Conservation (phyloP, 495 filamentous ascomycete genomes). For the Hyaloscypha bicolor region DNA sequence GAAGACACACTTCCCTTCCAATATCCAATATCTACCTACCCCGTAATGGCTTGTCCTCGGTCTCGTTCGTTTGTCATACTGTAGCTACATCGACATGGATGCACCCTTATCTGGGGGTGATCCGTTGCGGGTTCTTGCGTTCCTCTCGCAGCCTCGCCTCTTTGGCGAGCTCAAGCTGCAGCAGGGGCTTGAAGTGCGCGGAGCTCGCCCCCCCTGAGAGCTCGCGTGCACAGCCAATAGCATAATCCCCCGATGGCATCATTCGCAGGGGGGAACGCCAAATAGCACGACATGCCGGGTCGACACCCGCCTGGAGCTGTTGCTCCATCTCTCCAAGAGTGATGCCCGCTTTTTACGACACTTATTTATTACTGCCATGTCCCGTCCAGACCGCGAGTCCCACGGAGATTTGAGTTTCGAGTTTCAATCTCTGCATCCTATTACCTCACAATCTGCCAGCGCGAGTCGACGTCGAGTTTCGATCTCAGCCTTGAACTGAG, state of each 20-base stretch:
- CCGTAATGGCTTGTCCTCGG: too few species aligned
- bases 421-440: not conserved
- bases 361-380: not conserved
- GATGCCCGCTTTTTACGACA: not conserved
- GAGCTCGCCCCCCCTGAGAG: not conserved
- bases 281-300: not conserved
- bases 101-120: not conserved
- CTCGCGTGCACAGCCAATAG: not conserved
- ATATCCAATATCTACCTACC: too few species aligned
- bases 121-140: not conserved
- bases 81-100: not conserved
- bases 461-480: not conserved
- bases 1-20: too few species aligned
- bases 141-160: not conserved
- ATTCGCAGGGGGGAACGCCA: not conserved
- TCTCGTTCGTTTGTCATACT: not conserved
- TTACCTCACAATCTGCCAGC: not conserved
- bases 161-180: not conserved
- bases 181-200: not conserved
- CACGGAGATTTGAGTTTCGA: not conserved
- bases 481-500: not conserved
- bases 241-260: not conserved
- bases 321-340: not conserved
- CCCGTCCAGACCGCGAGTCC: not conserved
- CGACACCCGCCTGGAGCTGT: not conserved